Evolutionary conservation across 116 monocot genomes (phyloP).

Genomic region (Phalaenopsis hybrid): DNA sequence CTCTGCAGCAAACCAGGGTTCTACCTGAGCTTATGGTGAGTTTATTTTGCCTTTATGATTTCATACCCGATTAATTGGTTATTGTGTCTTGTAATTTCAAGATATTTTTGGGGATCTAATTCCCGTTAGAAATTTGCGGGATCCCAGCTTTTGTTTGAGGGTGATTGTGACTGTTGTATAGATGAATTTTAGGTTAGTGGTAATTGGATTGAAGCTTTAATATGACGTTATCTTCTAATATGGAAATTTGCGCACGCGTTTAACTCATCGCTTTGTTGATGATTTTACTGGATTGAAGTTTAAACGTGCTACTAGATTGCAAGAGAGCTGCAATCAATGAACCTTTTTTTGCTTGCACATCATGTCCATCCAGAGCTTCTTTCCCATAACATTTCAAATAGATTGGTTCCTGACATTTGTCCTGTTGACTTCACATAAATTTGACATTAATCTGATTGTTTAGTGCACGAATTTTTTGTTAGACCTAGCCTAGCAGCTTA

Average conservation of each 20-base stretch:
- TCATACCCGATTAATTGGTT: not conserved
- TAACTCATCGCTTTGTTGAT: not conserved
- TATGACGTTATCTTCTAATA: not conserved
- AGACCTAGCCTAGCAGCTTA: not conserved
- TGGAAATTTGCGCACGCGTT: not conserved
- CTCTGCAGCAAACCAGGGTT: not conserved
- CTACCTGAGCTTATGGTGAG: slow-evolving; percentile 10
- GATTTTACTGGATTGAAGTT: not conserved
- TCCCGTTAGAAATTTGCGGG: not conserved
- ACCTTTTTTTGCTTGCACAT: not conserved
- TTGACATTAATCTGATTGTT: not conserved
- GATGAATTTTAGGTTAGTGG: too few species aligned
- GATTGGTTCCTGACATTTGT: not conserved
- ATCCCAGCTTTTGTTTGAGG: not conserved
- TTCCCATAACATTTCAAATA: not conserved
- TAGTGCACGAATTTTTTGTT: not conserved
- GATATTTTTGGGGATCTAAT: not conserved
- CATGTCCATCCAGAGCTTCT: not conserved
- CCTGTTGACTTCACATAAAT: not conserved
- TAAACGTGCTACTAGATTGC: not conserved
- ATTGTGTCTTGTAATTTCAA: not conserved
- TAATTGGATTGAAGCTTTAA: not conserved
- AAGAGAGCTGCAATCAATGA: not conserved
- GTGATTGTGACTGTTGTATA: not conserved
- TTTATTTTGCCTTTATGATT: not conserved